These are phyloP conservation scores for Yarrowia deformans DNA, from an alignment of 805 yeast genomes.

Conservation along the genomic window DNA sequence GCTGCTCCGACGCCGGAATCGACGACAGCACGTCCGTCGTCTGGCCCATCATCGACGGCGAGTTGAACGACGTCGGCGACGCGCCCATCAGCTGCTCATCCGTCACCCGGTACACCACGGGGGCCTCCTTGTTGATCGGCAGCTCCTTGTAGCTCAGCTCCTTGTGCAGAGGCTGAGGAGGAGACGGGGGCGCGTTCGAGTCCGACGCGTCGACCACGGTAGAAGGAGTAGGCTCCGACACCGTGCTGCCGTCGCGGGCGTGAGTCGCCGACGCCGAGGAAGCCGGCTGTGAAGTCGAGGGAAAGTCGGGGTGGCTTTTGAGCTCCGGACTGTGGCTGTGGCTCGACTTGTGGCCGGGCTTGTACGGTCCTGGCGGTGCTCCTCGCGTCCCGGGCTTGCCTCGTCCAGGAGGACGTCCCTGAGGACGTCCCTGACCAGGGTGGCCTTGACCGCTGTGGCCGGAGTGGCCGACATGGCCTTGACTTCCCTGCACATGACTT, in stretches of 20 bases:
- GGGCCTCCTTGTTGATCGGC: constrained; percentile 38
- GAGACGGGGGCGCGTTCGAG: constrained; percentile 2
- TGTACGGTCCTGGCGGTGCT: constrained; percentile 10
- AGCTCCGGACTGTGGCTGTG: constrained; percentile 37
- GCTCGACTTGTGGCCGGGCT: constrained; percentile 30
- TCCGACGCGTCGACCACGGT: background rate
- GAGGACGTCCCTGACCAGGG: background rate
- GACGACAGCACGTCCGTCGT: constrained; percentile 27
- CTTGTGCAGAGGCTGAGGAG: constrained; percentile 35
- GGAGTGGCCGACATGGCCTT: background rate
- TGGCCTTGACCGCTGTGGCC: background rate
- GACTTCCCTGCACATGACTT: constrained; percentile 1
- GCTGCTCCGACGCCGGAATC: constrained; percentile 19
- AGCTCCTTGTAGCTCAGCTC: constrained; percentile 38
- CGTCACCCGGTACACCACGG: constrained; percentile 24
- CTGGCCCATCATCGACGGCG: constrained; percentile 38
- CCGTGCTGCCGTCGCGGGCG: constrained; percentile 7
- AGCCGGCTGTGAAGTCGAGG: background rate
- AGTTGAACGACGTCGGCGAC: constrained; percentile 4
- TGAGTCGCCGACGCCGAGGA: too few species aligned
- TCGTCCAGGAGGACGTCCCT: constrained; percentile 11
- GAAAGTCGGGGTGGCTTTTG: constrained; percentile 25
- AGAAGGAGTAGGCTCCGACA: constrained; percentile 14
- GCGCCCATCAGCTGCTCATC: constrained; percentile 34
- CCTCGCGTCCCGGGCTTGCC: constrained; percentile 10